Evolutionary conservation across 768 basidiomycete species (phyloP).

Genomic region (Coprinopsis sp.): DNA sequence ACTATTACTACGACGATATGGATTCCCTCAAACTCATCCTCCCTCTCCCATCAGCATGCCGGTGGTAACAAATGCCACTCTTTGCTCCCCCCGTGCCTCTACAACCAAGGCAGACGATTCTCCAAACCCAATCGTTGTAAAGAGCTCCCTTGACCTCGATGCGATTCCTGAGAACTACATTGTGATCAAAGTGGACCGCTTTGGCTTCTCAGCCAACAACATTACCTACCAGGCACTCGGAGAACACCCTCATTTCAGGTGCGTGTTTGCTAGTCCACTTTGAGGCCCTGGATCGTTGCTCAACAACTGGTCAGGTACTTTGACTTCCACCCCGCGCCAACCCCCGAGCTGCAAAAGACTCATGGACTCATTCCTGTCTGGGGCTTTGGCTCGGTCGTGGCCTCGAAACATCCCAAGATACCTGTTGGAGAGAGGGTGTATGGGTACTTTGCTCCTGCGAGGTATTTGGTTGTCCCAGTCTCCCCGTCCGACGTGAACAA

Average conservation of each 20-base stretch:
- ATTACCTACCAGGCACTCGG: constrained; percentile 58
- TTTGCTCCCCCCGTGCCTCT: constrained; percentile 5
- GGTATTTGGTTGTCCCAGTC: constrained; percentile 53
- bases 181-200: constrained; percentile 55
- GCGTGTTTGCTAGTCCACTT: neutral
- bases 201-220: constrained; percentile 72
- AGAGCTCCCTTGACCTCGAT: constrained; percentile 16
- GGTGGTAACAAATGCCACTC: constrained; percentile 1
- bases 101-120: neutral
- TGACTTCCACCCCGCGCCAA: constrained; percentile 56
- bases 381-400: constrained; percentile 60
- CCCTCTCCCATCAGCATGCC: no score
- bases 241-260: constrained; percentile 50
- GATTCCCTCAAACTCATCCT: neutral
- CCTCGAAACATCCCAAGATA: constrained; percentile 46
- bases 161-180: constrained; percentile 41
- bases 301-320: constrained; percentile 46
- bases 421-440: constrained; percentile 55
- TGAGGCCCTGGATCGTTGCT: neutral
- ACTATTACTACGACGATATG: neutral
- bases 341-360: constrained; percentile 32
- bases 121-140: constrained; percentile 3
- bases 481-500: constrained; percentile 48
- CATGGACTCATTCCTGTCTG: constrained; percentile 69
- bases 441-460: constrained; percentile 56